A percentile compares a stretch with the other conserved stretches of the same genome.
Evolutionary conservation across 257 asterid genomes (phyloP).

Genomic region (Jaltomata sinuosa): DNA sequence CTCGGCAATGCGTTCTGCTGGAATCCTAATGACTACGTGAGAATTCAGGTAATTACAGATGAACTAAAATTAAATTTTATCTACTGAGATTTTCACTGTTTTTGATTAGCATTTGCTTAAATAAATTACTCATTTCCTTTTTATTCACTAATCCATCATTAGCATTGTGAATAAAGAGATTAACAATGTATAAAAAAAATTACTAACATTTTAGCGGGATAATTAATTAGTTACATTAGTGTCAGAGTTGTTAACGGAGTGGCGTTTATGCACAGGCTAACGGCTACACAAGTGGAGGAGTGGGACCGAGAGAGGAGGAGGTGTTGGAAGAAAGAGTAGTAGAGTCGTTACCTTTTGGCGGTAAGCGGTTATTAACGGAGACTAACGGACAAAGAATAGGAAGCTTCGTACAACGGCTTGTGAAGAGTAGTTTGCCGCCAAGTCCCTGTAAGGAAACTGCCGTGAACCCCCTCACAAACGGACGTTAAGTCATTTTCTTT

Average conservation of each 20-base stretch:
- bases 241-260: not conserved
- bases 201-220: not conserved
- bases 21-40: conserved; percentile 74
- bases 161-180: not conserved
- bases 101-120: not conserved
- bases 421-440: conserved; percentile 80
- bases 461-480: conserved; percentile 69
- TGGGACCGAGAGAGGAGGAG: conserved; percentile 20
- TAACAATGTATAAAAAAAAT: not conserved
- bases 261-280: conserved; percentile 30
- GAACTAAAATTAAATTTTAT: not conserved
- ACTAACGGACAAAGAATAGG: conserved; percentile 68
- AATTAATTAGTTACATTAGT: not conserved
- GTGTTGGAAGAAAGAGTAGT: conserved; percentile 60
- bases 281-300: conserved; percentile 27
- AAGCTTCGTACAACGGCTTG: conserved; percentile 66
- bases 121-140: not conserved
- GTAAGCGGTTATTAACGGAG: conserved; percentile 80
- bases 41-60: conserved; percentile 64
- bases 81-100: not conserved
- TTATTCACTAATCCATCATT: not conserved
- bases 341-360: conserved; percentile 80
- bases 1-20: conserved; percentile 86
- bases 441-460: conserved; percentile 86
- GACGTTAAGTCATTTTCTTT: conserved; percentile 37